Evolutionary conservation across 345 rosid genomes (phyloP), one percentile per base, ranked within the genome.

Genomic region (Eucalyptus victrix): DNA sequence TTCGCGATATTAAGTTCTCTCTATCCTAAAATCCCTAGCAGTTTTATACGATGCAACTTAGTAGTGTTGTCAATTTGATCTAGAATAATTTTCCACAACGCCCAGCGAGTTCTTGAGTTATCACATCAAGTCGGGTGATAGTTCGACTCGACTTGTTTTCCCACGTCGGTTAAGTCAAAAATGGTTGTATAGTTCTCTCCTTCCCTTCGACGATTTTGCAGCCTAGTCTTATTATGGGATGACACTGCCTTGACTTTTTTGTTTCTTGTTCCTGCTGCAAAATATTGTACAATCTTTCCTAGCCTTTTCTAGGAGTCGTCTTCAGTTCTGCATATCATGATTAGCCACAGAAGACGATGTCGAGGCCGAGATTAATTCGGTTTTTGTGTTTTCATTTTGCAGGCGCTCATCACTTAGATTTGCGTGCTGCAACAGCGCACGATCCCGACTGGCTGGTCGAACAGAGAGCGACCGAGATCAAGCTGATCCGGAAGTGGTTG

Each of bases 341-440:
- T 37, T 34, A 21, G 83, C 83, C 47, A 21, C 47, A 4, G 45
- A 72, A 4, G 44, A 18, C 40, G 28, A 40, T 76, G 85, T 76
- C 47, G 47, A 76, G 85, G 85, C 85, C 30, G 9, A 40, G 85
- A 40, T 21, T 40, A 11, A 76, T 76, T 40, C 47, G 16, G 0
- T 11, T 26, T 14, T 40, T 76, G 23, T 88, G 8, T 76, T 12
- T 21, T 19, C 3, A 56, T 56, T 23, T 89, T n/a, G 87, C 91
- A 97, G 99, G 99, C 87, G 98, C 96, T 56, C 99, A 97, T 92
- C 99, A 97, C 90, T 89, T 94, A 87, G 97, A 97, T 91, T 92
- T 96, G 94, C 97, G 99, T 49, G 91, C 96, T 23, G 90, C 97
- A 24, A 95, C 94, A 12, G 86, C 92, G 2, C 96, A 94, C 34